Percentiles rank a stretch among this genome's conserved stretches.
Evolutionary conservation across 805 yeast genomes (phyloP).

Genomic region (Schwanniomyces vanrijiae): DNA sequence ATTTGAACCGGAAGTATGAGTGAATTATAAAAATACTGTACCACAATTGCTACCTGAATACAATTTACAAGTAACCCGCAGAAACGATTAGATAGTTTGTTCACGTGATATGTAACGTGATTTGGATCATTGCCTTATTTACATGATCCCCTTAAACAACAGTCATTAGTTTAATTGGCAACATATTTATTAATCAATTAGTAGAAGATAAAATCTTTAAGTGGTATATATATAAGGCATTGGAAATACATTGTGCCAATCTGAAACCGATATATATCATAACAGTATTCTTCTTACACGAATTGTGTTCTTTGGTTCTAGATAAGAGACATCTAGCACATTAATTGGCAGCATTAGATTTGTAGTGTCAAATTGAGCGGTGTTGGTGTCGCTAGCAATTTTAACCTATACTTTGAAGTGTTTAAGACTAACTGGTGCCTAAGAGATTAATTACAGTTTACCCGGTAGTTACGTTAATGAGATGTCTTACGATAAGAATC

Average conservation of each 20-base stretch:
- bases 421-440: neutral
- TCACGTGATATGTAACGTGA: neutral
- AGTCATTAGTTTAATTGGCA: neutral
- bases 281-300: neutral
- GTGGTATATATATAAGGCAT: neutral
- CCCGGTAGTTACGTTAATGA: constrained; percentile 2
- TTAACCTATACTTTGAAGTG: neutral
- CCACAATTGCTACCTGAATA: no score
- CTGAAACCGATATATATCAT: neutral
- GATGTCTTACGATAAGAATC: constrained; percentile 6
- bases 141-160: neutral
- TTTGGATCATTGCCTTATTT: neutral
- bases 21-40: no score
- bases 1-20: no score
- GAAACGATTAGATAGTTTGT: no score
- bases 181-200: neutral
- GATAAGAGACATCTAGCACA: neutral
- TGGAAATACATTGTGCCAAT: neutral
- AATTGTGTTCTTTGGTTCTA: neutral
- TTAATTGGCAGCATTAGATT: neutral
- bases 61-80: no score
- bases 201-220: neutral
- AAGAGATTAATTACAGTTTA: neutral
- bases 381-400: neutral
- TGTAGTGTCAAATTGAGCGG: neutral